Base-by-base conservation (phyloP, 2,329 filamentous ascomycete species). In the Colletotrichum eleusines region DNA sequence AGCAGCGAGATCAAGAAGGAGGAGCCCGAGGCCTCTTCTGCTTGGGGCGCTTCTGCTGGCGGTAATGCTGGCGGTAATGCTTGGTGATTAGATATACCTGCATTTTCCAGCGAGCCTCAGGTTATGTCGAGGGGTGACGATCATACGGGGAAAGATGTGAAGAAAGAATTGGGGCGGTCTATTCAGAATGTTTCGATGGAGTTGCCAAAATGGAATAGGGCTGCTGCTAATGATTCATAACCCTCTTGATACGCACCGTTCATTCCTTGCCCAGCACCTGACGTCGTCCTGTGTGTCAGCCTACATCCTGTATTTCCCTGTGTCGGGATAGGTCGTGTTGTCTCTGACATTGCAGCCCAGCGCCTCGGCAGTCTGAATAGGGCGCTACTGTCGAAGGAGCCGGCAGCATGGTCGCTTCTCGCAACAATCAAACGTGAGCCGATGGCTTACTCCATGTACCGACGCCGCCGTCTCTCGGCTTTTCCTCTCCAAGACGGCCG, bases 181-280 rank as follows among this genome's bases (percentile, higher is more conserved):
- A 72, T 72, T 72, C 71, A 57, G 67, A 71, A 71, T 72, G 44
- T 63, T 71, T 72, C 67, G 63, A 63, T 59, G 46, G 58, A 55
- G 20, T 44, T 44, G 62, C 58, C 67, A 62, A 62, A 71, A 67
- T 40, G 71, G 67, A 71, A 72, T 71, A 72, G 67, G 63, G 55
- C 48, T 59, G 62, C 46, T 40, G 40, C 48, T 35, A 71, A 33
- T 42, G 26, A 68, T 59, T 63, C 51, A 53, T 53, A 54, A 14
- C 38, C 53, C 38, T 69, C 64, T 53, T 57, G 38, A 55, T 31
- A 40, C 23, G 14, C 1, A 5, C 23, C 2, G 50, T 26, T 14
- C n/a, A 8, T n/a, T 20, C 23, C 55, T 28, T n/a, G 7, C 16
- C 9, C 23, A 14, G 33, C 28, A 33, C 9, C 18, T 8, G 6